Base-by-base conservation (phyloP, 805 yeast species). In the Schwanniomyces polymorphus region DNA sequence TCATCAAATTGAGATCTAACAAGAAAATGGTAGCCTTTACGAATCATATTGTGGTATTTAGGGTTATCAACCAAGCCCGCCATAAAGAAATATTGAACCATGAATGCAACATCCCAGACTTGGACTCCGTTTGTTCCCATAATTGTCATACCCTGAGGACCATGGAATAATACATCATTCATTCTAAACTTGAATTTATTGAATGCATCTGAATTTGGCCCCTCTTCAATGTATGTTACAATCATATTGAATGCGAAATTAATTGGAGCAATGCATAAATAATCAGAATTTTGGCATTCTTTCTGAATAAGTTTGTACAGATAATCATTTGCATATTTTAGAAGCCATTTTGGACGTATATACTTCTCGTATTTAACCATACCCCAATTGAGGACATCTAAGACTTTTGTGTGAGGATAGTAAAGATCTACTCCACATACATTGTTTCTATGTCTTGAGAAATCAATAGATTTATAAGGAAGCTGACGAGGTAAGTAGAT, bases 101-200 rank as follows among this genome's bases (percentile, higher is more conserved):
- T 86, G 70, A 94, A 92, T 0, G 97, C 91, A 25, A 85, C 84
- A 65, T 94, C 99, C 99, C 99, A 94, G 1, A 86, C 91, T 67
- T 94, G 99, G 0, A 88, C 89, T 21, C 99, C 99, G 65, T 94
- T 94, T 0, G 99, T 94, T 2, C 99, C 99, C 88, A 87, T 89
- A 47, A 89, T 86, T 2, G 92, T 81, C 83, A 94, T 78, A 4
- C 99, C 99, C 61, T 86, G 87, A 0, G 91, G 87, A 0, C 97
- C 95, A 69, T 86, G 85, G 66, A 88, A 91, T 43, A 90, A 58
- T 31, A 82, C 84, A 57, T 94, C 97, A 33, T 82, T 78, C 72
- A 88, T 81, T 48, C 94, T 73, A 14, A 70, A 75, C 39, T 78
- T 63, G 27, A 85, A 76, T 18, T 74, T 69, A 44, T 74, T 57